These are phyloP conservation scores for Annulohypoxylon maeteangense DNA, from an alignment of 495 filamentous ascomycete species.

Conservation along the genomic window DNA sequence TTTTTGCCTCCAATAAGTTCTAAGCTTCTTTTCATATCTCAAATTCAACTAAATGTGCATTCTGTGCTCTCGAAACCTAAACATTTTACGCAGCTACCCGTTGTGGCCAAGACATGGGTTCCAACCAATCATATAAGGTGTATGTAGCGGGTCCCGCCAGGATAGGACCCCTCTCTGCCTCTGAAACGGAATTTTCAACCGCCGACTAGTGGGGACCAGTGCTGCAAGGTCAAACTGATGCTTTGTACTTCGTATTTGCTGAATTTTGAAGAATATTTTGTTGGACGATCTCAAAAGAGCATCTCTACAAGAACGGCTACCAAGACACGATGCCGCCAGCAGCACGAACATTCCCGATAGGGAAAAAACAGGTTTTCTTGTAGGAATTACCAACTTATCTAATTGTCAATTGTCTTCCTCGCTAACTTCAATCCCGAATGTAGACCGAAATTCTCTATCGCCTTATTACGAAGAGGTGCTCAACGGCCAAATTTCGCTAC, in stretches of 20 bases:
- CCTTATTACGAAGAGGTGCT: slow-evolving; percentile 75
- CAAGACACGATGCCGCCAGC: slow-evolving; percentile 26
- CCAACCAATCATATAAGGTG: slow-evolving; percentile 2
- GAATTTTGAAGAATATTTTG: slow-evolving; percentile 27
- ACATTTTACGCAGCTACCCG: not conserved
- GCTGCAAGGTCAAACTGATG: not conserved
- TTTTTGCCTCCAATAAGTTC: not conserved
- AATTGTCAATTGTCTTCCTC: not conserved
- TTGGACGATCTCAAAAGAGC: not conserved
- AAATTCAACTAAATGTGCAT: not conserved
- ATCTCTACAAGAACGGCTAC: slow-evolving; percentile 15
- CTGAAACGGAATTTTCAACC: slow-evolving; percentile 37
- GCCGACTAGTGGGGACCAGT: slow-evolving; percentile 8
- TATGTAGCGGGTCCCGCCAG: not conserved
- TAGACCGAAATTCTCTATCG: slow-evolving; percentile 82
- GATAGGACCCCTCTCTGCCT: not conserved
- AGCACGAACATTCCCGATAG: slow-evolving; percentile 48
- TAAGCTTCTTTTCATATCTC: not conserved
- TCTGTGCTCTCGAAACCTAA: not conserved
- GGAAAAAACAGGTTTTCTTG: slow-evolving; percentile 75
- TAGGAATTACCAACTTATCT: slow-evolving; percentile 52
- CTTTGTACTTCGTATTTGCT: slow-evolving; percentile 7
- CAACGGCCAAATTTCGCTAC: slow-evolving; percentile 80
- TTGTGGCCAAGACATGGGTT: not conserved
- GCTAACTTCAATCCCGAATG: slow-evolving; percentile 10